These are phyloP conservation scores for Cercophora scortea DNA, from an alignment of 495 filamentous ascomycete genomes.

Conservation along the genomic window DNA sequence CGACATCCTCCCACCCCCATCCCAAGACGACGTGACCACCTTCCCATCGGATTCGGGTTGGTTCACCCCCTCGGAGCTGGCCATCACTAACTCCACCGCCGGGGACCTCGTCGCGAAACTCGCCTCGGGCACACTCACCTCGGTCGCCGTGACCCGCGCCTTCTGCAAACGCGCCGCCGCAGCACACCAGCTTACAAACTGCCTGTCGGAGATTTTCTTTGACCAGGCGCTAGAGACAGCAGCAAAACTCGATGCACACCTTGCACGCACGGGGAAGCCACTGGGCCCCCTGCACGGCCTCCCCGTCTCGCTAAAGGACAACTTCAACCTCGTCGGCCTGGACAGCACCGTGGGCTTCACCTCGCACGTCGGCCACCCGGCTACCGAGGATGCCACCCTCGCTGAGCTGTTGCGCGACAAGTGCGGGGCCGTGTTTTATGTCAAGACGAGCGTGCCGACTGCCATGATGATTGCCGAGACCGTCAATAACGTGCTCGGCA, in stretches of 20 bases:
- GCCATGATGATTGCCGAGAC: constrained; percentile 35
- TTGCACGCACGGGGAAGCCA: constrained; percentile 40
- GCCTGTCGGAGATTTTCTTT: constrained; percentile 61
- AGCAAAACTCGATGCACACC: constrained; percentile 44
- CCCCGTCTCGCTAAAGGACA: constrained; percentile 59
- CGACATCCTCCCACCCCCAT: neutral
- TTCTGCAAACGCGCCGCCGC: constrained; percentile 41
- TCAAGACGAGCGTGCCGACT: constrained; percentile 51
- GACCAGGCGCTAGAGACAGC: constrained; percentile 50
- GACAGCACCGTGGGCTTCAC: constrained; percentile 55
- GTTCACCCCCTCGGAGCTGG: constrained; percentile 29
- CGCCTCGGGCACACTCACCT: constrained; percentile 23
- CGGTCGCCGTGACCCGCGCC: constrained; percentile 37
- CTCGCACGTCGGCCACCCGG: constrained; percentile 10
- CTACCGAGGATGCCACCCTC: constrained; percentile 11
- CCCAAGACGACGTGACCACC: constrained; percentile 4
- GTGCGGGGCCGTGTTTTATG: constrained; percentile 41
- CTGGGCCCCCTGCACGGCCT: constrained; percentile 61
- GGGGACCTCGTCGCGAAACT: constrained; percentile 32
- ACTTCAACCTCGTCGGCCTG: constrained; percentile 51
- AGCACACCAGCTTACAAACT: constrained; percentile 36
- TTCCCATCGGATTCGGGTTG: constrained; percentile 7
- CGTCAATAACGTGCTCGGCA: constrained; percentile 1
- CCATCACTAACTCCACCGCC: constrained; percentile 46
- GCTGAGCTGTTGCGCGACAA: constrained; percentile 36